Evolutionary conservation across 441 rosid genomes (phyloP).

Genomic region (Kokia cookei): DNA sequence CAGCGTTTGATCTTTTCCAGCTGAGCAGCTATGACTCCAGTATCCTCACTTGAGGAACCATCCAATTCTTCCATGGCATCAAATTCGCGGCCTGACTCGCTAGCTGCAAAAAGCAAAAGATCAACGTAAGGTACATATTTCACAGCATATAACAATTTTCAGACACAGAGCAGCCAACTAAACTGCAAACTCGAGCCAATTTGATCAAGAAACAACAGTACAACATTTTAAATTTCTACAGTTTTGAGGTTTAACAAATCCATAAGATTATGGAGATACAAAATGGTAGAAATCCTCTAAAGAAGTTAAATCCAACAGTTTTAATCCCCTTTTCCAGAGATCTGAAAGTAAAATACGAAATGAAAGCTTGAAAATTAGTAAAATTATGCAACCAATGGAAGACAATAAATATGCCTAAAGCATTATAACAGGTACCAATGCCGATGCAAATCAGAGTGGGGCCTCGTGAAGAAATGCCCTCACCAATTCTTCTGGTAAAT

Average conservation of each 20-base stretch:
- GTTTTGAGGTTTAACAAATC: background rate
- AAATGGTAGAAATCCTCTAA: background rate
- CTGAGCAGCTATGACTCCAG: slow-evolving; percentile 46
- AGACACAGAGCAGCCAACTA: background rate
- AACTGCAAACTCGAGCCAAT: background rate
- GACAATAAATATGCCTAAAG: background rate
- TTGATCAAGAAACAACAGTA: background rate
- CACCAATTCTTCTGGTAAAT: background rate
- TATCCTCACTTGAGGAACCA: slow-evolving; percentile 38
- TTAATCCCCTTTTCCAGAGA: background rate
- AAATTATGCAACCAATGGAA: background rate
- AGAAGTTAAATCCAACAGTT: background rate
- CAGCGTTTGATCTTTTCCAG: slow-evolving; percentile 56
- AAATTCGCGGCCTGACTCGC: slow-evolving; percentile 55
- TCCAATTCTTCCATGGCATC: slow-evolving; percentile 78
- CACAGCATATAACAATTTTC: background rate
- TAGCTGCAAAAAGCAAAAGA: slow-evolving; percentile 41
- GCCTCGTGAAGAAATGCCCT: background rate
- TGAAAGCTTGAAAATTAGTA: background rate
- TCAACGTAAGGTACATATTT: background rate
- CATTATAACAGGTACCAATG: background rate
- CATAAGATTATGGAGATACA: background rate
- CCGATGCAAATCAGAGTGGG: background rate
- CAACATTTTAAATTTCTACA: background rate
- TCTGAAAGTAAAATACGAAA: background rate